Evolutionary conservation across 2,329 filamentous ascomycete species (phyloP), one percentile per base, ranked within the genome.

Genomic region (Seiridium unicorne): DNA sequence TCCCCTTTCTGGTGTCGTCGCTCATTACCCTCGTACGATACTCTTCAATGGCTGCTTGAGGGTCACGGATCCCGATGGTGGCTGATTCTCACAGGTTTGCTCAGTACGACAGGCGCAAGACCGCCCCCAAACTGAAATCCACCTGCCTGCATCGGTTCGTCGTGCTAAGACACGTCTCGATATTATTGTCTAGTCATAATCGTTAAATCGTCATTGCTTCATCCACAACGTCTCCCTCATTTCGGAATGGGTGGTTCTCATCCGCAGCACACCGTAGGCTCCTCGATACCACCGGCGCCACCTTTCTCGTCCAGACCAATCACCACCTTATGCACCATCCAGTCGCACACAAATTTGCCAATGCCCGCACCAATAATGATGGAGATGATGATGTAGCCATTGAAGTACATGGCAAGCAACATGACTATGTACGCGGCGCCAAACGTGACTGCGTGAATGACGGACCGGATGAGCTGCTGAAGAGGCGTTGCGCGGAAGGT

Each of bases 291-390:
- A 18, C 66, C 67, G 1, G 65, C 61, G 40, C 65, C 66, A 32
- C 60, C 69, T 2, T 68, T 63, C 1, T 64, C 65, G 4, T 64
- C 64, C 1, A 61, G 63, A 4, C 62, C 67, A 1, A 73, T 61
- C 0, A 77, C 71, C n/a, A 82, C 71, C 59, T 73, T 76, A 53
- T 74, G 72, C 32, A 77, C 77, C 68, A 82, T 70, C 81, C 81
- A 84, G 68, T 83, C 81, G 65, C 78, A 82, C n/a, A 82, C 63
- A 65, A 83, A 83, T 70, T 83, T 83, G 61, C 81, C 81, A 49
- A 84, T 63, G 6, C 79, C 77, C 8, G 79, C 79, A 3, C 81
- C 81, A 47, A 84, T 68, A 35, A 79, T 68, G 54, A 79, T 79
- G 55, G 72, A 74, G 59, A 79, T 74, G 60, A 80, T 77, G 58